These are phyloP conservation scores for Lojkania enalia DNA, from an alignment of 2,329 filamentous ascomycete genomes.

Conservation along the genomic window DNA sequence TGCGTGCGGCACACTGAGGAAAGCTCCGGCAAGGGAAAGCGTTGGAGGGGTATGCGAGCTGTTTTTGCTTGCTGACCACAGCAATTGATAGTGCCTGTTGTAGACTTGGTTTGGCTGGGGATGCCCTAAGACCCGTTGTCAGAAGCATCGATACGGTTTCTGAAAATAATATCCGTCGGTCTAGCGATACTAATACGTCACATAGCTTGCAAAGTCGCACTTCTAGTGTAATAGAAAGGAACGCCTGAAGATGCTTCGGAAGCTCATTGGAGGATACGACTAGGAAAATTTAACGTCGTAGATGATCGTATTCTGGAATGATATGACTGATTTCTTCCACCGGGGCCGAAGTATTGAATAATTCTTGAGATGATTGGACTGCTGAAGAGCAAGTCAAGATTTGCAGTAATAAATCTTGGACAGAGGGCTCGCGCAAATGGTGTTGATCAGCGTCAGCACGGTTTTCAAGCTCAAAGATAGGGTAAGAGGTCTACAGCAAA, in stretches of 20 bases:
- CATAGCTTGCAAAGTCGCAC: no score
- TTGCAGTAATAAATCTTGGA: slow-evolving; percentile 19
- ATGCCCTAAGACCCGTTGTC: slow-evolving; percentile 23
- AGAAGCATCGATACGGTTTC: slow-evolving; percentile 36
- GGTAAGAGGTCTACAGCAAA: slow-evolving; percentile 31
- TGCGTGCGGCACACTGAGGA: no score
- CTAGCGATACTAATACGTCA: slow-evolving; percentile 12
- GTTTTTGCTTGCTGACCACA: slow-evolving; percentile 34
- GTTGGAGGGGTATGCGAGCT: slow-evolving; percentile 17
- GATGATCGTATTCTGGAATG: slow-evolving; percentile 12
- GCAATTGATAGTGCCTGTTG: slow-evolving; percentile 22
- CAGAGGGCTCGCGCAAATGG: slow-evolving; percentile 20
- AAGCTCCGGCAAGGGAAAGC: no score
- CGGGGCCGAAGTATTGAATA: slow-evolving; percentile 17
- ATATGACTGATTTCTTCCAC: slow-evolving; percentile 22
- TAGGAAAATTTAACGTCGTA: slow-evolving; percentile 27
- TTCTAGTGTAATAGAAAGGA: slow-evolving; percentile 15
- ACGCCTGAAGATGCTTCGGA: slow-evolving; percentile 22
- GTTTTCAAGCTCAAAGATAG: not conserved
- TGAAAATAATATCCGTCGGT: slow-evolving; percentile 23
- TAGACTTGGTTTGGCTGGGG: slow-evolving; percentile 19
- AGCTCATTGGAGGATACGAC: slow-evolving; percentile 30
- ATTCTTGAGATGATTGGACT: slow-evolving; percentile 6
- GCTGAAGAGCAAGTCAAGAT: slow-evolving; percentile 20
- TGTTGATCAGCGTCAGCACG: slow-evolving; percentile 20